A percentile compares a stretch with the other conserved stretches of the same genome.
Conservation (phyloP, 2,329 filamentous ascomycete species). For the Pseudogymnoascus sp. region DNA sequence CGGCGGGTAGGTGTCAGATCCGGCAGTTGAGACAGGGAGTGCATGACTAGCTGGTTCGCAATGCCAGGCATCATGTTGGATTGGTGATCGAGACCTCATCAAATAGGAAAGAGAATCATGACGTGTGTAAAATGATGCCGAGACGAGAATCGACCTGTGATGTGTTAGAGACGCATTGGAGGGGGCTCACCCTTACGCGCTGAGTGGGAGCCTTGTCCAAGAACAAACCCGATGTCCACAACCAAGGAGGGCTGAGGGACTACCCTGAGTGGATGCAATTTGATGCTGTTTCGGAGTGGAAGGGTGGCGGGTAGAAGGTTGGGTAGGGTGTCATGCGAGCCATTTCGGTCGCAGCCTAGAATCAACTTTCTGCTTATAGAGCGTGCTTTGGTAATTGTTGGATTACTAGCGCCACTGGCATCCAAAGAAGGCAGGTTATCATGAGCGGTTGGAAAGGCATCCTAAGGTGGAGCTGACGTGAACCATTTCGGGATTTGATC, state of each 20-base stretch:
- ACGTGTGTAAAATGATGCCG: background rate
- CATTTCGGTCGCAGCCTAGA: background rate
- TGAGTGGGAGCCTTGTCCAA: background rate
- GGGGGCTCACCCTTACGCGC: background rate
- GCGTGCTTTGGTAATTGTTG: background rate
- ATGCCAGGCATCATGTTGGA: background rate
- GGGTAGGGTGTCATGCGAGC: background rate
- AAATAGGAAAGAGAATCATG: background rate
- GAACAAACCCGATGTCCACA: background rate
- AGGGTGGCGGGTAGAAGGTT: background rate
- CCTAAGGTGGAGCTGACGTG: background rate
- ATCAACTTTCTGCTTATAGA: background rate
- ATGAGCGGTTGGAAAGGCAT: background rate
- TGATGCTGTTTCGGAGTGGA: background rate
- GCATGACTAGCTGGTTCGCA: constrained; percentile 2
- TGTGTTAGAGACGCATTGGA: constrained; percentile 5
- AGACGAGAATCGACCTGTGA: background rate
- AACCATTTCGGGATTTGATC: background rate
- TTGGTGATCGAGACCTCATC: background rate
- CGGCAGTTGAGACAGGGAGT: background rate
- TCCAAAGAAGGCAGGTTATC: background rate
- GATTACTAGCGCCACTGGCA: background rate
- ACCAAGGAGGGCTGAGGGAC: background rate
- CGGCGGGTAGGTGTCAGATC: background rate
- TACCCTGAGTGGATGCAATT: background rate